phyloP scores from a whole-genome alignment of 495 filamentous ascomycete species.

The Hypoxylon fuscum region DNA sequence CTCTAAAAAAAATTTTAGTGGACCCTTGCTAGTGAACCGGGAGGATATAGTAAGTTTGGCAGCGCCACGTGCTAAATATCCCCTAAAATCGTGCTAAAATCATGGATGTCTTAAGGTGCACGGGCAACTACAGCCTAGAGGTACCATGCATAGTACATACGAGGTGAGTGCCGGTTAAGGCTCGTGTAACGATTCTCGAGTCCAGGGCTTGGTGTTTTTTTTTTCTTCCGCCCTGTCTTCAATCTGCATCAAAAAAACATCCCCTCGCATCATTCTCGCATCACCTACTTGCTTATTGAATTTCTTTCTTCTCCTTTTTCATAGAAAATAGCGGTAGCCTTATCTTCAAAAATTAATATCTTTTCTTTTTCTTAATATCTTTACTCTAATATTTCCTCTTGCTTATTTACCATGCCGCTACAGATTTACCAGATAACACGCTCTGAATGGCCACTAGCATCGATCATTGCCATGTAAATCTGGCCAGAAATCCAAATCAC shows the following conservation, averaged over 20 bases:
- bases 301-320: too few species aligned
- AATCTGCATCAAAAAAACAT: conserved; percentile 32
- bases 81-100: conserved; percentile 6
- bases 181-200: conserved; percentile 30
- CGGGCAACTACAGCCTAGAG: too few species aligned
- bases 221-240: conserved; percentile 16
- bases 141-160: too few species aligned
- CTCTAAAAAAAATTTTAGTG: conserved; percentile 5
- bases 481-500: conserved; percentile 27
- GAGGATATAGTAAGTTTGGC: conserved; percentile 23
- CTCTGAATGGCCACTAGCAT: conserved; percentile 37
- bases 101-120: too few species aligned
- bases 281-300: conserved; percentile 38
- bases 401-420: conserved; percentile 26
- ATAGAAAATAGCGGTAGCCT: conserved; percentile 27
- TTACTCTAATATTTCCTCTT: conserved; percentile 5
- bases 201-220: conserved; percentile 20
- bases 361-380: neutral
- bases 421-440: conserved; percentile 22
- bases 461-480: conserved; percentile 31
- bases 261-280: conserved; percentile 37
- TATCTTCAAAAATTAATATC: neutral
- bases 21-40: neutral
- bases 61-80: conserved; percentile 33
- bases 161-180: too few species aligned